Conservation (phyloP, 2,329 filamentous ascomycete species). For the Hortaea werneckii region DNA sequence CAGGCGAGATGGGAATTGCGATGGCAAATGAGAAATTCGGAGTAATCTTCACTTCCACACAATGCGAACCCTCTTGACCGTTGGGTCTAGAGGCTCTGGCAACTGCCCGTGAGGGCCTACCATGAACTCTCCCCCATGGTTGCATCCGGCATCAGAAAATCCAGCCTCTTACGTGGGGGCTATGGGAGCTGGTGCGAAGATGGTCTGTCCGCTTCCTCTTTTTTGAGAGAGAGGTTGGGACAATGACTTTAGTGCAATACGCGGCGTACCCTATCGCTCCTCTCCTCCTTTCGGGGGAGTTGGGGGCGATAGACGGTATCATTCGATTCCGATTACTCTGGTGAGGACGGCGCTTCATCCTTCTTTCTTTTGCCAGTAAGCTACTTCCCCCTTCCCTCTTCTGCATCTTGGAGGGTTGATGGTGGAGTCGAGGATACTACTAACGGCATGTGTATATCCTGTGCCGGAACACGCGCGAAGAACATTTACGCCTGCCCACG, state of each 20-base stretch:
- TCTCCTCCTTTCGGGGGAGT: too few relatives aligned
- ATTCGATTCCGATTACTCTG: slow-evolving; percentile 94
- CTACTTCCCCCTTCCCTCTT: not conserved
- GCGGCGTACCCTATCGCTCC: slow-evolving; percentile 54
- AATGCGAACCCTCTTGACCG: too few relatives aligned
- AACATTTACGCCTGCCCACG: too few relatives aligned
- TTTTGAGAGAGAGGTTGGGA: not conserved
- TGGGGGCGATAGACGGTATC: slow-evolving; percentile 42
- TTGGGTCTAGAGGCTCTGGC: too few relatives aligned
- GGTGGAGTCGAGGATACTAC: slow-evolving; percentile 8
- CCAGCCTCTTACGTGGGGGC: slow-evolving; percentile 46
- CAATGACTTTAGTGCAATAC: slow-evolving; percentile 86
- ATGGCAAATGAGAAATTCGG: slow-evolving; percentile 96
- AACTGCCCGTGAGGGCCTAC: slow-evolving; percentile 77
- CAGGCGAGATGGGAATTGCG: not conserved
- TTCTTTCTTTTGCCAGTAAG: slow-evolving; percentile 29
- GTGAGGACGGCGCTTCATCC: slow-evolving; percentile 63
- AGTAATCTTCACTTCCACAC: slow-evolving; percentile 98
- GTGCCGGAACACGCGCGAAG: too few relatives aligned
- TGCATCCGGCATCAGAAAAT: slow-evolving; percentile 90
- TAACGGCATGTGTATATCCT: not conserved
- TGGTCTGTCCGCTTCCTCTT: slow-evolving; percentile 53
- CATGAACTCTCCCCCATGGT: slow-evolving; percentile 67
- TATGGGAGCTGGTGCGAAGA: slow-evolving; percentile 94
- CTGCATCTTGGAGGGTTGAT: too few relatives aligned